Conservation (phyloP, 192 early-diverging fungal species). For the Coemansia furcata region DNA sequence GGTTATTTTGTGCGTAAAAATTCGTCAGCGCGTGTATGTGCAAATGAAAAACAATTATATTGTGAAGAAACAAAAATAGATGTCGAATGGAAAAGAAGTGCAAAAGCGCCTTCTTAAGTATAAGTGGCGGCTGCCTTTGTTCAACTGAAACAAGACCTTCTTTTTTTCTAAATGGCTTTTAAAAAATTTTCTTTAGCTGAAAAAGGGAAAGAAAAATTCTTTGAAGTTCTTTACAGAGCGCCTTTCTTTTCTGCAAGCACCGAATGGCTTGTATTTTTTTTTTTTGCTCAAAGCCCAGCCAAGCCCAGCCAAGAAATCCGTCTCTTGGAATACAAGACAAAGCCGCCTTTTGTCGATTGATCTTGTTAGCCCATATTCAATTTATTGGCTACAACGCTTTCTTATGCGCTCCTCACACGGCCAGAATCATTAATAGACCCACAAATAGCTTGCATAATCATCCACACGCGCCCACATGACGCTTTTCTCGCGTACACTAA, state of each 20-base stretch:
- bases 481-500: not conserved
- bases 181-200: not conserved
- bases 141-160: not conserved
- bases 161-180: not conserved
- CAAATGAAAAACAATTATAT: not conserved
- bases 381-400: not conserved
- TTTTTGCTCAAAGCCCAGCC: not conserved
- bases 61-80: not conserved
- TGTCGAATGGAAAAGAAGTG: not conserved
- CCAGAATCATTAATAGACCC: not conserved
- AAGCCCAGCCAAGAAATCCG: not conserved
- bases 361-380: not conserved
- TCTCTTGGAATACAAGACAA: not conserved
- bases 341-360: not conserved
- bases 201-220: not conserved
- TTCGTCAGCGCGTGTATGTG: not conserved
- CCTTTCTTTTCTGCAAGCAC: not conserved
- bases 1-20: not conserved
- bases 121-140: not conserved
- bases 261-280: not conserved
- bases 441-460: not conserved
- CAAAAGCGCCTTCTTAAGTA: not conserved
- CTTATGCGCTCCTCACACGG: too few species aligned
- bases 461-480: not conserved
- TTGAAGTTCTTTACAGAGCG: not conserved